Evolutionary conservation across 2,329 filamentous ascomycete genomes (phyloP).

Genomic region (Microsporum ferrugineum): DNA sequence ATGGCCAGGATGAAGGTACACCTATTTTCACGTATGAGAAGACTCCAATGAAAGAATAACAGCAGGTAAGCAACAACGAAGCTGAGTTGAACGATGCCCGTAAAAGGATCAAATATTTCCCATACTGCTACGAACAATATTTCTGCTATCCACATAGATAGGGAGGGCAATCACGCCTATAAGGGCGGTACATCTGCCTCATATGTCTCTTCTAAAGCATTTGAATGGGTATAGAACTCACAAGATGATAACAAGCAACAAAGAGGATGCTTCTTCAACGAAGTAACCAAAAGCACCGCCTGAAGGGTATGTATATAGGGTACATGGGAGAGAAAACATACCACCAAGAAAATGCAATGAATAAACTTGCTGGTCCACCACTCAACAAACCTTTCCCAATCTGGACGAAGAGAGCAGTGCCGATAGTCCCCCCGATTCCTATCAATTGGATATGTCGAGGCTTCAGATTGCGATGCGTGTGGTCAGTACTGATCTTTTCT

Average conservation of each 20-base stretch:
- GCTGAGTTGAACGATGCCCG: neutral
- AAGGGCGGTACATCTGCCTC: neutral
- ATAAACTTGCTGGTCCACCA: constrained; percentile 35
- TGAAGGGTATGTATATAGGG: neutral
- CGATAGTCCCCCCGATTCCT: constrained; percentile 37
- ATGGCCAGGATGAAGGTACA: constrained; percentile 36
- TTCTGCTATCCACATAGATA: neutral
- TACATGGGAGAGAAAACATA: constrained; percentile 21
- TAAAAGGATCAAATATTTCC: neutral
- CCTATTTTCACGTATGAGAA: constrained; percentile 30
- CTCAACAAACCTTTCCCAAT: constrained; percentile 31
- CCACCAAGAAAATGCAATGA: constrained; percentile 37
- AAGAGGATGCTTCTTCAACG: neutral
- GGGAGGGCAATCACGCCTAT: neutral
- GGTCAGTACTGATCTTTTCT: constrained; percentile 19
- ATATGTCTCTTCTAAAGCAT: neutral
- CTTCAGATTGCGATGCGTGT: constrained; percentile 34
- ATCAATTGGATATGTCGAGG: constrained; percentile 38
- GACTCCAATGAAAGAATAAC: neutral
- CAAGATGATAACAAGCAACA: neutral
- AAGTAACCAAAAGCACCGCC: constrained; percentile 3
- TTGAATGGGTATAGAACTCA: neutral
- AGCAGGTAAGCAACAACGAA: neutral
- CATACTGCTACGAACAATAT: neutral
- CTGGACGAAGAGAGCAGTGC: constrained; percentile 34